Evolutionary conservation across 495 filamentous ascomycete species (phyloP).

Genomic region (Daldinia decipiens): DNA sequence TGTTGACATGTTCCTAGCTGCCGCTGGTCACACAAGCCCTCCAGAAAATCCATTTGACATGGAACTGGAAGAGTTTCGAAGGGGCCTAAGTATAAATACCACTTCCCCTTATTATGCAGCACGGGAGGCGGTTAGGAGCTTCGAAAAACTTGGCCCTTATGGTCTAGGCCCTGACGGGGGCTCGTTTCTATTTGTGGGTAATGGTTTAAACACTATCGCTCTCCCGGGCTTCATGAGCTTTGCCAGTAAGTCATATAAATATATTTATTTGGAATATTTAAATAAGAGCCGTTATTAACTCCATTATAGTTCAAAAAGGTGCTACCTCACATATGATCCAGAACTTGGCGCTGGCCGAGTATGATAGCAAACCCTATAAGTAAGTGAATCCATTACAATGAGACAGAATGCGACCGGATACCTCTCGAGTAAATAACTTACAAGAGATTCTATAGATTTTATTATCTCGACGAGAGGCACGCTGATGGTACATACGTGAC

Average conservation of each 20-base stretch:
- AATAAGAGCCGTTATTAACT: neutral
- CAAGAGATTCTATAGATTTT: slow-evolving; percentile 48
- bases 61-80: slow-evolving; percentile 36
- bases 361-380: slow-evolving; percentile 49
- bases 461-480: slow-evolving; percentile 55
- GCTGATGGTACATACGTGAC: slow-evolving; percentile 46
- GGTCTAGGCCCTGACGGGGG: slow-evolving; percentile 35
- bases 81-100: slow-evolving; percentile 47
- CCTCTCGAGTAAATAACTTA: neutral
- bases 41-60: slow-evolving; percentile 29
- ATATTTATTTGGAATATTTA: neutral
- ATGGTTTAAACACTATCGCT: slow-evolving; percentile 46
- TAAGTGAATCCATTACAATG: slow-evolving; percentile 30
- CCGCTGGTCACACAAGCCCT: neutral
- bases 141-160: slow-evolving; percentile 35
- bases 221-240: slow-evolving; percentile 47
- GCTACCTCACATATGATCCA: slow-evolving; percentile 50
- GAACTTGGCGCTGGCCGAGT: slow-evolving; percentile 41
- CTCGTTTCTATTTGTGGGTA: slow-evolving; percentile 58
- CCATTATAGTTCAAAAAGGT: slow-evolving; percentile 48
- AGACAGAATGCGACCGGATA: neutral
- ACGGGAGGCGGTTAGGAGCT: slow-evolving; percentile 48
- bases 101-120: slow-evolving; percentile 56
- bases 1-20: slow-evolving; percentile 18
- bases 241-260: slow-evolving; percentile 22